A percentile compares a stretch with the other conserved stretches of the same genome.
phyloP scores from a whole-genome alignment of 2,329 filamentous ascomycete genomes.

The Cercospora zeae-maydis region DNA sequence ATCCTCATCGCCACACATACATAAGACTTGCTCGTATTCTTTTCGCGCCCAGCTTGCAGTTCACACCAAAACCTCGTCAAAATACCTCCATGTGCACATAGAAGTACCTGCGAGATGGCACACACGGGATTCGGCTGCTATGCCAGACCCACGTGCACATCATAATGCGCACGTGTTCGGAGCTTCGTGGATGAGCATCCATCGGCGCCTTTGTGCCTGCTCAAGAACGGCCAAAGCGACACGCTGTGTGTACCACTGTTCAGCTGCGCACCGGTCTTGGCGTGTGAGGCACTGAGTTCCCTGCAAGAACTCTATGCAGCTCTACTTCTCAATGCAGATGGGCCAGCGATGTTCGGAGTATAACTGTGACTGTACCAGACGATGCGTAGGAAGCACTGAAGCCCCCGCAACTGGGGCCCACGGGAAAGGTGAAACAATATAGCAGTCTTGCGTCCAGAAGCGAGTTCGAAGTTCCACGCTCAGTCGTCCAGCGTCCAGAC shows the following conservation, averaged over 20 bases:
- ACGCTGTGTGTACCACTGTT: not conserved
- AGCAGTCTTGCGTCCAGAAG: too few species aligned
- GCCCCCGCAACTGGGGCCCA: too few species aligned
- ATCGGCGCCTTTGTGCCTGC: not conserved
- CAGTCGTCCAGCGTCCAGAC: constrained; percentile 64
- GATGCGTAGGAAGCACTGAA: too few species aligned
- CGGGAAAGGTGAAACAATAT: too few species aligned
- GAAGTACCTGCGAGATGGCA: not conserved
- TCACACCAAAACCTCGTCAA: too few species aligned
- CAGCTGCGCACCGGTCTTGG: not conserved
- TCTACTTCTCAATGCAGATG: too few species aligned
- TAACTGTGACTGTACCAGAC: too few species aligned
- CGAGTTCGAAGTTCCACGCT: not conserved
- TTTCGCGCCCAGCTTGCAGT: not conserved
- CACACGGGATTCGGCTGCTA: not conserved
- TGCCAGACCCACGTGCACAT: not conserved
- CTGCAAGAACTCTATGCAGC: too few species aligned
- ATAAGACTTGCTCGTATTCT: not conserved
- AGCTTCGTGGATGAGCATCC: too few species aligned
- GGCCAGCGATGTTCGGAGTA: too few species aligned
- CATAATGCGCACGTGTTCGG: not conserved
- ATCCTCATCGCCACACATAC: not conserved
- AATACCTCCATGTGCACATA: not conserved
- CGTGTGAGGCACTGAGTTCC: not conserved
- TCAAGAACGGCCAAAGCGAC: not conserved